Evolutionary conservation across 2,329 filamentous ascomycete species (phyloP).

Genomic region (Neocatenulostroma microsporum): DNA sequence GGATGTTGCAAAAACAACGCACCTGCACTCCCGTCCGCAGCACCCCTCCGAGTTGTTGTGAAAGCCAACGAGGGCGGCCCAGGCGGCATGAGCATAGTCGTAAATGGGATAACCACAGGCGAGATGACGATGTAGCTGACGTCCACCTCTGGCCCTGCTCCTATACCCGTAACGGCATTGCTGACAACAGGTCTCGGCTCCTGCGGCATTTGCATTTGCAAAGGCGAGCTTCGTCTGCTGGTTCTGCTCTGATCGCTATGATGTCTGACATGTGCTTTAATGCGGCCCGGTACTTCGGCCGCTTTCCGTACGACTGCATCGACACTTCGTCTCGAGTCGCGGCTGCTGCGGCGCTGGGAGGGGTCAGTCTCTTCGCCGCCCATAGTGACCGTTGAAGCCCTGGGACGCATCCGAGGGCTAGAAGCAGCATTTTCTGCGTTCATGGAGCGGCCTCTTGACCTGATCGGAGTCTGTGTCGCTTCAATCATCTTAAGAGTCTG

Average conservation of each 20-base stretch:
- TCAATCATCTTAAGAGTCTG: constrained; percentile 49
- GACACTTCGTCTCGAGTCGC: constrained; percentile 31
- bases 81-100: constrained; percentile 26
- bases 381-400: constrained; percentile 22
- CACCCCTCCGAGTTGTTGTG: constrained; percentile 12
- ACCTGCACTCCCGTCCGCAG: constrained; percentile 8
- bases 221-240: neutral
- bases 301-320: constrained; percentile 31
- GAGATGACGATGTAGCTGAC: constrained; percentile 40
- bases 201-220: neutral
- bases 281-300: constrained; percentile 33
- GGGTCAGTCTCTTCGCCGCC: constrained; percentile 43
- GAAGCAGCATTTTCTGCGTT: constrained; percentile 14
- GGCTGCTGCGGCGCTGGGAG: constrained; percentile 33
- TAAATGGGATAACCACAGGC: constrained; percentile 39
- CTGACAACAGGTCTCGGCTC: no score
- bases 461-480: constrained; percentile 13
- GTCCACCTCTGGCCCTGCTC: constrained; percentile 11
- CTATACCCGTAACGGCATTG: no score
- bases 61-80: constrained; percentile 20
- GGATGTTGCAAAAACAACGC: constrained; percentile 39
- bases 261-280: constrained; percentile 22
- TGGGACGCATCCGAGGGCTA: constrained; percentile 3
- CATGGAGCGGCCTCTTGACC: constrained; percentile 24
- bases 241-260: constrained; percentile 10